phyloP scores from a whole-genome alignment of 768 basidiomycete genomes.

The Paxillus rubicundulus region DNA sequence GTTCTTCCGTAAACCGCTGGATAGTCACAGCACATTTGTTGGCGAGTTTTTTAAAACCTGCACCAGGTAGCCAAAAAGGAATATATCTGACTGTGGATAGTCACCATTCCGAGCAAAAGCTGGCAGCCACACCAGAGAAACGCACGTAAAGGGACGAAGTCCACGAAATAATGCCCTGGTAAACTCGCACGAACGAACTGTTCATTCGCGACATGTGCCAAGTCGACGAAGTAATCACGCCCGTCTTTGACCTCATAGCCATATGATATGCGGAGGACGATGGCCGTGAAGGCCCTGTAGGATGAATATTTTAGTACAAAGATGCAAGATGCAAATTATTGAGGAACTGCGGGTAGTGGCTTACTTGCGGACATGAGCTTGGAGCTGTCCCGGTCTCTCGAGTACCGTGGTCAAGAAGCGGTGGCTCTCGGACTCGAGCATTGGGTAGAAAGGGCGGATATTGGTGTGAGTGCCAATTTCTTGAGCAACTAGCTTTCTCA shows the following conservation, averaged over 20 bases:
- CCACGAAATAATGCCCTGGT: conserved; percentile 5
- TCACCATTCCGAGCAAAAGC: not conserved
- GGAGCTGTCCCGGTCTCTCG: not conserved
- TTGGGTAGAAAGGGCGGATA: not conserved
- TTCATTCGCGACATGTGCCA: conserved; percentile 21
- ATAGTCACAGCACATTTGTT: conserved; percentile 27
- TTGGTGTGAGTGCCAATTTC: not conserved
- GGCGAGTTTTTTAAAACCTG: conserved; percentile 31
- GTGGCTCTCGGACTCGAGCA: not conserved
- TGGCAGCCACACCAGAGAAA: not conserved
- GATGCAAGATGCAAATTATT: no score
- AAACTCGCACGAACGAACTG: conserved; percentile 6
- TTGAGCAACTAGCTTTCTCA: conserved; percentile 1
- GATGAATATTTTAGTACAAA: not conserved
- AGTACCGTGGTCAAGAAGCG: not conserved
- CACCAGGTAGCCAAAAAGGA: conserved; percentile 31
- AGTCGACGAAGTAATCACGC: conserved; percentile 31
- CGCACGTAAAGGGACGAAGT: conserved; percentile 11
- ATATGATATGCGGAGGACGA: conserved; percentile 32
- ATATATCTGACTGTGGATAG: conserved; percentile 17
- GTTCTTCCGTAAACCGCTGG: conserved; percentile 42
- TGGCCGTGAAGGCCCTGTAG: conserved; percentile 34
- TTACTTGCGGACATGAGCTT: not conserved
- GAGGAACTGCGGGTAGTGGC: not conserved
- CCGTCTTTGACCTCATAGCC: conserved; percentile 31